Percentiles rank a stretch among this genome's conserved stretches.
phyloP scores from a whole-genome alignment of 2,329 filamentous ascomycete genomes.

The Nemania diffusa region DNA sequence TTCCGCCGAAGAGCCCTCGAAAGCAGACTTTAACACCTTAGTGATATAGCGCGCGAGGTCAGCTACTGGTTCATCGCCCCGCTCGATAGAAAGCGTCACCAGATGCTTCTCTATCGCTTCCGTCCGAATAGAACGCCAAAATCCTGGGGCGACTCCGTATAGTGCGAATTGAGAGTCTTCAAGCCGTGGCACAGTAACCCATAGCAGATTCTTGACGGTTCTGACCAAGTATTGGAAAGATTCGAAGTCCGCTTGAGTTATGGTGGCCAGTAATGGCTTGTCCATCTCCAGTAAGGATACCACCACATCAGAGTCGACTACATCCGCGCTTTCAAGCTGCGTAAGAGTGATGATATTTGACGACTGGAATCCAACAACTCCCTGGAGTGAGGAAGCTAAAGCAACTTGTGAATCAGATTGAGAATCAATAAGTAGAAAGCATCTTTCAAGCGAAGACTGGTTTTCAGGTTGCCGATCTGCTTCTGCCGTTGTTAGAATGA shows the following conservation, averaged over 20 bases:
- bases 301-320: conserved; percentile 34
- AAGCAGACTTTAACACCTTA: conserved; percentile 36
- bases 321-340: neutral
- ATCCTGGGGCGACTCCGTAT: conserved; percentile 41
- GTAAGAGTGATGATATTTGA: neutral
- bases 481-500: conserved; percentile 42
- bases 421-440: conserved; percentile 38
- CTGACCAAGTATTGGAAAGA: conserved; percentile 39
- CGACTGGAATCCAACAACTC: neutral
- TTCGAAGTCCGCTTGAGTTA: conserved; percentile 41
- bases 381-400: conserved; percentile 19
- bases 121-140: conserved; percentile 44
- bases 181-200: conserved; percentile 40
- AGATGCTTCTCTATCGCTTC: conserved; percentile 44
- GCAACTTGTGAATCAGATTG: conserved; percentile 31
- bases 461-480: conserved; percentile 9
- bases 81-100: conserved; percentile 40
- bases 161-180: conserved; percentile 37
- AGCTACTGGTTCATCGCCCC: neutral
- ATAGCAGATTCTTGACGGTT: conserved; percentile 40
- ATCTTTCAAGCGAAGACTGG: neutral
- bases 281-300: conserved; percentile 41
- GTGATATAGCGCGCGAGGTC: conserved; percentile 31
- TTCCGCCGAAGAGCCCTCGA: conserved; percentile 29
- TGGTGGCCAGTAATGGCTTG: conserved; percentile 41